phyloP scores from a whole-genome alignment of 257 asterid species.

The Cruciata laevipes region DNA sequence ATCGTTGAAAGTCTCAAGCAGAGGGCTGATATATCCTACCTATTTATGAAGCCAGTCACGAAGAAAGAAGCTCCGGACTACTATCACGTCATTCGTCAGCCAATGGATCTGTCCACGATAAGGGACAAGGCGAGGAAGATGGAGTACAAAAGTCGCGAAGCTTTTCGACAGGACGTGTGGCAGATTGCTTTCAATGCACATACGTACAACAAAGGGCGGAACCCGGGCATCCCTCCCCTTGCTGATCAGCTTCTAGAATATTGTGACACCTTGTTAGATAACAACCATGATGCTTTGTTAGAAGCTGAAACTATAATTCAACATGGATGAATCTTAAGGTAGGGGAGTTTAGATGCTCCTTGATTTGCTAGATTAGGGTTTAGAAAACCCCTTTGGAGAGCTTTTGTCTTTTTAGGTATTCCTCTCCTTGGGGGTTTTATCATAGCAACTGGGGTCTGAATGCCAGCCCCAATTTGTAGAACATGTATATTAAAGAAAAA shows the following conservation, averaged over 20 bases:
- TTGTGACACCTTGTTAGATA: constrained; percentile 68
- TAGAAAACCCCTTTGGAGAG: constrained; percentile 1
- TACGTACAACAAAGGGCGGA: constrained; percentile 60
- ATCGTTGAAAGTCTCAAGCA: constrained; percentile 66
- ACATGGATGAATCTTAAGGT: constrained; percentile 12
- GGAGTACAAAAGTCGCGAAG: constrained; percentile 75
- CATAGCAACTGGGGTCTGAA: constrained; percentile 9
- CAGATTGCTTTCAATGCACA: constrained; percentile 84
- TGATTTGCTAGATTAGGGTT: not conserved
- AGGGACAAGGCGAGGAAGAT: constrained; percentile 64
- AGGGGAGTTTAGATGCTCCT: not conserved
- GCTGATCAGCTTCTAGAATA: constrained; percentile 95
- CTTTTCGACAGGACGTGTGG: constrained; percentile 77
- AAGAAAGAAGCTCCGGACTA: constrained; percentile 97
- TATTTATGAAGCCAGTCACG: constrained; percentile 80
- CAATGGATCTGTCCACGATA: constrained; percentile 89
- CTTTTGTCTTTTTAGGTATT: not conserved
- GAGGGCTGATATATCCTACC: constrained; percentile 58
- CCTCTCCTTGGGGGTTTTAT: constrained; percentile 16
- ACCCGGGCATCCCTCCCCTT: constrained; percentile 96
- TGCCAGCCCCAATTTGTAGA: constrained; percentile 15
- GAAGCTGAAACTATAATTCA: constrained; percentile 89
- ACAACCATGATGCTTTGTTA: constrained; percentile 35
- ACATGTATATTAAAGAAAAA: constrained; percentile 12
- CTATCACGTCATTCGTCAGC: constrained; percentile 42